A percentile compares a stretch with the other conserved stretches of the same genome.
Evolutionary conservation across 257 asterid genomes (phyloP).

Genomic region (Przewalskia tangutica): DNA sequence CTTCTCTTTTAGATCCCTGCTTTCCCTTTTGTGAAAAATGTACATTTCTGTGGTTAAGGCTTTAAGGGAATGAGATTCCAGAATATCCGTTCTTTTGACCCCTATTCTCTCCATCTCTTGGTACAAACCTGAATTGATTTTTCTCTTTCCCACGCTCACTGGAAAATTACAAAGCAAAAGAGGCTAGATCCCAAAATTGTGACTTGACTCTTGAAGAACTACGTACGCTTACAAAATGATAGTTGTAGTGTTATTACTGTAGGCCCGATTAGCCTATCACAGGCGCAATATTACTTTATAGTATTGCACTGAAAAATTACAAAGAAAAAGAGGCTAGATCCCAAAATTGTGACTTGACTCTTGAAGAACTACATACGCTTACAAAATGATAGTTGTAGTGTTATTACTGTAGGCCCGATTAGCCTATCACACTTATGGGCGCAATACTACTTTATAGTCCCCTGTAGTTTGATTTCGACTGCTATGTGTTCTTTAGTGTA

Average conservation of each 20-base stretch:
- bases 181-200: neutral
- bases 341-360: neutral
- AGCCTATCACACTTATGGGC: too few species aligned
- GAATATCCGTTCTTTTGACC: neutral
- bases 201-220: neutral
- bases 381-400: too few species aligned
- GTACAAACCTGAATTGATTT: neutral
- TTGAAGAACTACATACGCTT: neutral
- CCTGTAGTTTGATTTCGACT: too few species aligned
- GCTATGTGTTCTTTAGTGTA: too few species aligned
- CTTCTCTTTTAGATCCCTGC: neutral
- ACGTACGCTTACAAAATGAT: neutral
- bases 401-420: too few species aligned
- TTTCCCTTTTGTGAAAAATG: neutral
- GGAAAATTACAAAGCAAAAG: neutral
- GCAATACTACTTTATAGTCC: too few species aligned
- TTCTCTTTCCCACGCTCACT: neutral
- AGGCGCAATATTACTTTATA: too few species aligned
- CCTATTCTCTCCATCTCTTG: neutral
- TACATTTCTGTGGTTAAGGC: neutral
- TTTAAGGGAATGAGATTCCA: neutral
- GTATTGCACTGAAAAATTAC: neutral
- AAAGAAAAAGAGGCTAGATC: neutral
- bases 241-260: too few species aligned
- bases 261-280: too few species aligned